Evolutionary conservation across 2,329 filamentous ascomycete species (phyloP), one percentile per base, ranked within the genome.

Genomic region (Cladophialophora carrionii): DNA sequence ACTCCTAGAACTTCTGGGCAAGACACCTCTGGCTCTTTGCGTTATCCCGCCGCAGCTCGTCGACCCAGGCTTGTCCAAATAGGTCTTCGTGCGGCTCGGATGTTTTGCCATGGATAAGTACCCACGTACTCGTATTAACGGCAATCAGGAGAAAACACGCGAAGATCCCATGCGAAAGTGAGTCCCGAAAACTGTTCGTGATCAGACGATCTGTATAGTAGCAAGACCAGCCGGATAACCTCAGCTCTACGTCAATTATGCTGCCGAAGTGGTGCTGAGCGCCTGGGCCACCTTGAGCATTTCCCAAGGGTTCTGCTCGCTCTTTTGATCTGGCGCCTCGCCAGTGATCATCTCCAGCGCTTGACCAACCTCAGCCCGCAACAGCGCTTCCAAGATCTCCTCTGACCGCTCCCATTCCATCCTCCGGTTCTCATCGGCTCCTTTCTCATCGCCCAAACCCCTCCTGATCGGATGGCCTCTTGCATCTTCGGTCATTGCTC

Each of bases 391-490:
- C 29, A 72, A 55, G 14, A 71, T 60, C 56, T 67, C 63, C 55
- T 72, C 70, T 12, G 67, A 65, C 26, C 59, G 62, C 43, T 62
- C 58, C 69, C 69, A 71, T 37, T 69, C 65, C 20, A 65, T 34
- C 26, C 58, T 62, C 22, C 71, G 67, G 34, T 69, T 69, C 9
- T 67, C 66, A 41, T 72, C 70, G 8, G 64, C 66, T 17, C 67
- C 60, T 37, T 68, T 68, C 52, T 71, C 69, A 34, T 72, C 70
- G 29, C 67, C 67, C 6, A 22, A 12, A 26, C 64, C 65, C 14
- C 54, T 57, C 49, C 57, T 69, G 24, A 68, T 31, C 37, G 66
- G 52, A 43, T 70, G 65, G 22, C 69, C 70, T 14, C 56, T 61
- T 1, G 69, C 49, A 43, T 72, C 71, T 46, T 71, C 70, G 17